Evolutionary conservation across 352 stramenopile genomes (phyloP).

Genomic region (Blastocystis sp.): DNA sequence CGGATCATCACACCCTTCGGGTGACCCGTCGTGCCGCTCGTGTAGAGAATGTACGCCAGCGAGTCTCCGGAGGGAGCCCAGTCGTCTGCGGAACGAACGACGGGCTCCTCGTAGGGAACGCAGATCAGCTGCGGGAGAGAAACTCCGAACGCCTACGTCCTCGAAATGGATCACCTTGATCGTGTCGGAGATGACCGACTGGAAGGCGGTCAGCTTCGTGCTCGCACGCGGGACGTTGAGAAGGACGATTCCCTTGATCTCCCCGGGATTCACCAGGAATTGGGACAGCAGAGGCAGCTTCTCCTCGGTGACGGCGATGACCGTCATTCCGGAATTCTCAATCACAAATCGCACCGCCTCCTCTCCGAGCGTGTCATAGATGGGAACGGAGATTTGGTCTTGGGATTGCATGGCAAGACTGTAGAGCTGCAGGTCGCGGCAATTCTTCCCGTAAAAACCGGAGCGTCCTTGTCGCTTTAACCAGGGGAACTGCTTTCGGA

Average conservation of each 20-base stretch:
- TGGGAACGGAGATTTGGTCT: conserved; percentile 8
- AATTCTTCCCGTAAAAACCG: conserved; percentile 31
- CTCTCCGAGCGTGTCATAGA: neutral
- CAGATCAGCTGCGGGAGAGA: neutral
- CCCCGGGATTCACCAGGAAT: neutral
- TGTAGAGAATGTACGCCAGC: conserved; percentile 73
- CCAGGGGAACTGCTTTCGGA: conserved; percentile 18
- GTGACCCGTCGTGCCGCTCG: conserved; percentile 83
- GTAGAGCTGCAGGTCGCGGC: neutral
- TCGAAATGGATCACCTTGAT: conserved; percentile 20
- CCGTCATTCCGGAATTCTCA: neutral
- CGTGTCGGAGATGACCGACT: neutral
- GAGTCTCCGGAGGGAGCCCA: conserved; percentile 6
- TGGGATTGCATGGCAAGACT: conserved; percentile 19
- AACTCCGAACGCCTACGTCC: neutral
- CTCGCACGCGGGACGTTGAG: neutral
- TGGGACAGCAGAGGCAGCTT: neutral
- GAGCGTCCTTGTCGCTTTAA: neutral
- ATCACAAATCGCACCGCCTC: conserved; percentile 4
- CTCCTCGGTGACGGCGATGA: conserved; percentile 3
- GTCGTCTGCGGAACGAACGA: neutral
- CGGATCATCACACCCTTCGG: conserved; percentile 87
- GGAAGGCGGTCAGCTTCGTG: neutral
- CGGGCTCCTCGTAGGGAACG: neutral
- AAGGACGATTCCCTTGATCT: neutral